Base-by-base conservation (phyloP, 225 moss, liverwort and hornwort species). In the Pseudisothecium myosuroides region DNA sequence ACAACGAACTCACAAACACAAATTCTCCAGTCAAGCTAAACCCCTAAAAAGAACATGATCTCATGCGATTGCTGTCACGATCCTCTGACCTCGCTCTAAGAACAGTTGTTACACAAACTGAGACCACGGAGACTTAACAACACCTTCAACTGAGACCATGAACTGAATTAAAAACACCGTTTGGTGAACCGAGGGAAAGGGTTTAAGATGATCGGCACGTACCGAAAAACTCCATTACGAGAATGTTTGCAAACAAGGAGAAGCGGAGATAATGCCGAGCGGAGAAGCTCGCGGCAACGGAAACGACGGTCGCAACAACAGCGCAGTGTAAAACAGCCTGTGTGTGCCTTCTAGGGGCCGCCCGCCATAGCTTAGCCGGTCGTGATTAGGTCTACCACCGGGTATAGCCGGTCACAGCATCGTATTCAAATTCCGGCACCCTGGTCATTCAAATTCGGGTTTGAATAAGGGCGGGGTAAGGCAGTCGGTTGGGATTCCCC, bases 171-270 rank as follows among this genome's bases (percentile, higher is more conserved):
- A 23, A 17, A 26, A 19, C 63, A 66, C 18, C 60, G 11, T 50
- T 39, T 17, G 29, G 4, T 28, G 29, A 77, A 77, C 63, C 68
- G 21, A 32, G 17, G 56, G 34, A 19, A 72, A 82, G 76, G 82
- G 83, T 86, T 88, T 86, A 78, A 85, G 65, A 21, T 43, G 37
- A 80, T 58, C 72, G 47, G 50, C 19, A 37, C 68, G 4, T 91
- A 93, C 92, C 92, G 65, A 89, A 93, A 68, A 93, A 93, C 91
- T 93, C 93, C 93, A 91, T 93, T 39, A 6, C 26, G 32, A 36
- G 36, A 80, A 37, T 58, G 9, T 6, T 47, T 74, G 18, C 37
- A 32, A 32, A 29, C n/a, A n/a, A 56, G 9, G 39, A 60, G 41
- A 75, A 59, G 18, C 5, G 26, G 5, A 11, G 65, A 23, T 8